A percentile compares a stretch with the other conserved stretches of the same genome.
Evolutionary conservation across 1,284 basidiomycete species (phyloP).

Genomic region (Chalciporus sp.): DNA sequence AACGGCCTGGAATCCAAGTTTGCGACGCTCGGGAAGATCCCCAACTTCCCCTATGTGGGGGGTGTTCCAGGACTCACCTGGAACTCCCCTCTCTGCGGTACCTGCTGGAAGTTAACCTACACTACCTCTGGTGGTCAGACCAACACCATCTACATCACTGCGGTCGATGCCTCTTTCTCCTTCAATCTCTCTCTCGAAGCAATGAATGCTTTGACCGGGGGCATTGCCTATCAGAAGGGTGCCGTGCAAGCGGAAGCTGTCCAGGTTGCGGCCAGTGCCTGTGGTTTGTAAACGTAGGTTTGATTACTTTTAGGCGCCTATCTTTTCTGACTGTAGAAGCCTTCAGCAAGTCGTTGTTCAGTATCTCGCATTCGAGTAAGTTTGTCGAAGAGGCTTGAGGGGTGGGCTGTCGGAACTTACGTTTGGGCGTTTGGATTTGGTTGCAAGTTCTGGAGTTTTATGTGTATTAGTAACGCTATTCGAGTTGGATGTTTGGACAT

Average conservation of each 20-base stretch:
- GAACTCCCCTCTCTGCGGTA: slow-evolving; percentile 49
- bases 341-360: neutral
- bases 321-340: neutral
- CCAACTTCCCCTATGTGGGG: slow-evolving; percentile 49
- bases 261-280: slow-evolving; percentile 40
- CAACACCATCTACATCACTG: slow-evolving; percentile 42
- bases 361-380: neutral
- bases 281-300: slow-evolving; percentile 38
- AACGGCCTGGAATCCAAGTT: slow-evolving; percentile 49
- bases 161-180: slow-evolving; percentile 43
- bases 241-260: slow-evolving; percentile 40
- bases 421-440: neutral
- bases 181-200: slow-evolving; percentile 46
- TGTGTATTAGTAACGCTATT: neutral
- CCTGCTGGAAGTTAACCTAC: slow-evolving; percentile 50
- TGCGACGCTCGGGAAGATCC: slow-evolving; percentile 45
- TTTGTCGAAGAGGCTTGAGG: neutral
- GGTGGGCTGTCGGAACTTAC: neutral
- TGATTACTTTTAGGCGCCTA: neutral
- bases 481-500: no score
- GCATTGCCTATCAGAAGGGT: slow-evolving; percentile 42
- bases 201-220: slow-evolving; percentile 48
- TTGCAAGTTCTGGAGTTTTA: neutral
- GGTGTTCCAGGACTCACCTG: slow-evolving; percentile 44
- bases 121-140: slow-evolving; percentile 28